phyloP scores from a whole-genome alignment of 176 grass and related monocot species.

The Musa beccarii region DNA sequence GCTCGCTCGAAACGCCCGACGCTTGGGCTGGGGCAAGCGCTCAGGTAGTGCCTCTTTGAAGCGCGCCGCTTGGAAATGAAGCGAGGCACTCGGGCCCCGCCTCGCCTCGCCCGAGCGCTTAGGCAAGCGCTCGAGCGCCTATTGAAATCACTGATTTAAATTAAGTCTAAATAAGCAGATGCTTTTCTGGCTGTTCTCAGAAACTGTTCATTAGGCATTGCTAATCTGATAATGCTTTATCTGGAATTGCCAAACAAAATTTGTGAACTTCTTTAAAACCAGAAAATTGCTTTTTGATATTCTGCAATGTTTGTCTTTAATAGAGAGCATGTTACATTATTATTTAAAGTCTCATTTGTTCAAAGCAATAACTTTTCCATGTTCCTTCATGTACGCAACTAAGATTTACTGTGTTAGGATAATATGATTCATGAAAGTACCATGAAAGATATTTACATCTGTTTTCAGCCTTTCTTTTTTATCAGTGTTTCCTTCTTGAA shows the following conservation, averaged over 20 bases:
- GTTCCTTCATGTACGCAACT: neutral
- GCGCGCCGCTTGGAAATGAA: too few species aligned
- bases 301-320: neutral
- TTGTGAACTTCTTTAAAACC: neutral
- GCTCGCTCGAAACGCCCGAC: too few species aligned
- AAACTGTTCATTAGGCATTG: neutral
- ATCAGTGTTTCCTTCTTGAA: neutral
- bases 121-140: too few species aligned
- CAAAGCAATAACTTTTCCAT: neutral
- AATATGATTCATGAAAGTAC: neutral
- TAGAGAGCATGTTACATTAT: neutral
- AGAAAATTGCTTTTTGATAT: neutral
- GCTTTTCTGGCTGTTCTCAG: neutral
- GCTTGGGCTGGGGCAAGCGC: too few species aligned
- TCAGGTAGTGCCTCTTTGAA: too few species aligned
- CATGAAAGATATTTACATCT: neutral
- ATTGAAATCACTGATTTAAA: neutral
- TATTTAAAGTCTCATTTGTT: neutral
- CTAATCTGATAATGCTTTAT: neutral
- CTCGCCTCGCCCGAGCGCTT: too few species aligned
- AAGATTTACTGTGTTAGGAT: neutral
- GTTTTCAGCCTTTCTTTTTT: neutral
- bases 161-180: neutral
- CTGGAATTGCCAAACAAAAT: neutral
- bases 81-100: too few species aligned